A percentile compares a stretch with the other conserved stretches of the same genome.
phyloP scores from a whole-genome alignment of 306 rosid species.

The Fagus sylvatica region DNA sequence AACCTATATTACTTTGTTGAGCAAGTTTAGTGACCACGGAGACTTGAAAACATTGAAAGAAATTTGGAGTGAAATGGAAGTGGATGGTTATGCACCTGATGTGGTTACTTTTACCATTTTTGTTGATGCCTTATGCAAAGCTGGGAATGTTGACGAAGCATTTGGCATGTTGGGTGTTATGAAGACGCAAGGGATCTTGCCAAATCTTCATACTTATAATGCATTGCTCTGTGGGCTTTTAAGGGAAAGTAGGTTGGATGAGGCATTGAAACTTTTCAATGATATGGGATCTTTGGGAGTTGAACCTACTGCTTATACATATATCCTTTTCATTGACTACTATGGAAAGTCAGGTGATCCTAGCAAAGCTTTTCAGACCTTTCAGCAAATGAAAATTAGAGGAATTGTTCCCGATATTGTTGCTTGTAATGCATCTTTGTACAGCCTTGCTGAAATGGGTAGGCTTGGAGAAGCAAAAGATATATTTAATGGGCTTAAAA shows the following conservation, averaged over 20 bases:
- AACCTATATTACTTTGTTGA: conserved; percentile 80
- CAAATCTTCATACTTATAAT: conserved; percentile 92
- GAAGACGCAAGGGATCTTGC: conserved; percentile 59
- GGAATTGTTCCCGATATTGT: conserved; percentile 83
- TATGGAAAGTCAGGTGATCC: conserved; percentile 87
- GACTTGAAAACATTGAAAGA: conserved; percentile 59
- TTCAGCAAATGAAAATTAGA: conserved; percentile 70
- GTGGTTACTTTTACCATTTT: conserved; percentile 84
- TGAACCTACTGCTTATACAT: conserved; percentile 75
- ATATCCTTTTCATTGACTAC: conserved; percentile 82
- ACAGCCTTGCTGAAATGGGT: conserved; percentile 77
- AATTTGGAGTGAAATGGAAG: conserved; percentile 84
- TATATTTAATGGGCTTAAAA: conserved; percentile 62
- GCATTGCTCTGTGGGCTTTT: conserved; percentile 76
- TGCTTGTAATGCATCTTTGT: conserved; percentile 84
- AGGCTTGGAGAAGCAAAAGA: conserved; percentile 72
- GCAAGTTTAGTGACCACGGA: conserved; percentile 63
- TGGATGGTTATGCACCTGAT: conserved; percentile 83
- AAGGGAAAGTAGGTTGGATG: conserved; percentile 59
- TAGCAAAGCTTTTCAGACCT: conserved; percentile 69
- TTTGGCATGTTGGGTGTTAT: conserved; percentile 62
- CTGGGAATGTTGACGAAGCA: conserved; percentile 66
- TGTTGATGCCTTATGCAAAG: conserved; percentile 73
- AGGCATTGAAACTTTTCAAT: conserved; percentile 67
- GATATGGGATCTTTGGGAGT: conserved; percentile 72